Conservation (phyloP, 306 rosid genomes). For the Lathyrus tuberosus region DNA sequence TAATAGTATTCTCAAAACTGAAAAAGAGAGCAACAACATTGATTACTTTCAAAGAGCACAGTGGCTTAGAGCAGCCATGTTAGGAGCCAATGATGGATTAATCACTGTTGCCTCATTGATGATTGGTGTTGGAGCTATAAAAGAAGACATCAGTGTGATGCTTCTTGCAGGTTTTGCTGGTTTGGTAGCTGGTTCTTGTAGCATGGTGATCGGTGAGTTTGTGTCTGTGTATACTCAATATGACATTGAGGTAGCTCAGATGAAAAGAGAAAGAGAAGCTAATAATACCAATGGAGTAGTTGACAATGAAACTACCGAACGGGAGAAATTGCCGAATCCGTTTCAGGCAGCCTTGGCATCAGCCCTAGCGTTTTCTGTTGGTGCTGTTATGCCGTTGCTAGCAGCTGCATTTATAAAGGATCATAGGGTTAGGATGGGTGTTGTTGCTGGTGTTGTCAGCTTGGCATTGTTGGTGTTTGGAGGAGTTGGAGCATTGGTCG, state of each 20-base stretch:
- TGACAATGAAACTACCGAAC: slow-evolving; percentile 18
- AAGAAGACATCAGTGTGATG: slow-evolving; percentile 59
- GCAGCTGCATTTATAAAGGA: slow-evolving; percentile 56
- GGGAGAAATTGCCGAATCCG: slow-evolving; percentile 60
- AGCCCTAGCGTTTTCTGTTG: slow-evolving; percentile 65
- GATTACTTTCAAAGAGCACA: slow-evolving; percentile 64
- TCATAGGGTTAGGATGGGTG: slow-evolving; percentile 48
- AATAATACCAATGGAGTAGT: not conserved
- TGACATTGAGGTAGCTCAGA: slow-evolving; percentile 58
- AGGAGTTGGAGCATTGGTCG: slow-evolving; percentile 57
- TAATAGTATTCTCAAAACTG: slow-evolving; percentile 18
- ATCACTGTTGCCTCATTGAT: slow-evolving; percentile 66
- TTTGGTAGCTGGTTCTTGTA: slow-evolving; percentile 69
- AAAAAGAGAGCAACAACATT: slow-evolving; percentile 10
- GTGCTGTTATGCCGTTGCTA: slow-evolving; percentile 61
- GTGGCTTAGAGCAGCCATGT: slow-evolving; percentile 70
- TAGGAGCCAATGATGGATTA: slow-evolving; percentile 76
- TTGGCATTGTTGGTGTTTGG: slow-evolving; percentile 60
- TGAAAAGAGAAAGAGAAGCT: slow-evolving; percentile 38
- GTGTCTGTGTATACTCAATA: slow-evolving; percentile 77
- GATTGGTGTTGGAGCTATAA: slow-evolving; percentile 74
- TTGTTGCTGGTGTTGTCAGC: slow-evolving; percentile 51
- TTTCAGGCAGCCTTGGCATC: slow-evolving; percentile 70
- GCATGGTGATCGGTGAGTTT: slow-evolving; percentile 82
- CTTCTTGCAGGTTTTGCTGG: slow-evolving; percentile 72